These are phyloP conservation scores for Fusarium sp. DNA, from an alignment of 2,329 filamentous ascomycete species.

Conservation along the genomic window DNA sequence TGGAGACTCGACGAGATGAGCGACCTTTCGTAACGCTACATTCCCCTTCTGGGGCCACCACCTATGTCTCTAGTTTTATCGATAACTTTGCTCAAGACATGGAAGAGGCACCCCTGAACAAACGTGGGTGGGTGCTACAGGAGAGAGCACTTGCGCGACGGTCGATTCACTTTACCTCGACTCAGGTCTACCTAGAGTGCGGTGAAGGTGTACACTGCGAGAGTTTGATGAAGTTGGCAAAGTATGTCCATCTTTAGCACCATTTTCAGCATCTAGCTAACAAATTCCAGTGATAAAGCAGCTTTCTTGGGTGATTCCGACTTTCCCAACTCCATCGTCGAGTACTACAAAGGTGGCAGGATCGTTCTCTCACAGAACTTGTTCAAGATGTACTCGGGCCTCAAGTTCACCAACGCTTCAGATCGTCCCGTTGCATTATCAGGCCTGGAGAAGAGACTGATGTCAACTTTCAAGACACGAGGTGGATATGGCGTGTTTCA, in stretches of 20 bases:
- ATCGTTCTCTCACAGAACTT: background rate
- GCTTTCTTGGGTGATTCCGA: background rate
- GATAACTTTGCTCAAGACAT: slow-evolving; percentile 53
- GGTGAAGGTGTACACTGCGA: background rate
- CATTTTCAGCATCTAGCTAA: fast-evolving
- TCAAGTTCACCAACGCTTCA: background rate
- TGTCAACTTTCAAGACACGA: slow-evolving; percentile 28
- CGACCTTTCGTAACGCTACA: background rate
- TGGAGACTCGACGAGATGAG: background rate
- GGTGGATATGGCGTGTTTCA: slow-evolving; percentile 51
- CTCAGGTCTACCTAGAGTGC: slow-evolving; percentile 10
- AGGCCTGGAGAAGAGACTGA: slow-evolving; percentile 48
- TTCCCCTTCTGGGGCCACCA: background rate
- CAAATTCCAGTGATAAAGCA: background rate
- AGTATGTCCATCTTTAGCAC: background rate
- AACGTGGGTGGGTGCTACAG: slow-evolving; percentile 17
- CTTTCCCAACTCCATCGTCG: background rate
- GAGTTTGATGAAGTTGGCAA: background rate
- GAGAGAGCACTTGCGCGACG: slow-evolving; percentile 7
- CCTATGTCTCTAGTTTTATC: slow-evolving; percentile 46
- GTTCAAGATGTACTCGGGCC: background rate
- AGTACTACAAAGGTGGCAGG: background rate
- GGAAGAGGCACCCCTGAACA: slow-evolving; percentile 45
- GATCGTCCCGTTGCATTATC: background rate
- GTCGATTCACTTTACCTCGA: slow-evolving; percentile 7